Evolutionary conservation across 441 rosid species (phyloP), one percentile per base, ranked within the genome.

Genomic region (Syzygium malaccense): DNA sequence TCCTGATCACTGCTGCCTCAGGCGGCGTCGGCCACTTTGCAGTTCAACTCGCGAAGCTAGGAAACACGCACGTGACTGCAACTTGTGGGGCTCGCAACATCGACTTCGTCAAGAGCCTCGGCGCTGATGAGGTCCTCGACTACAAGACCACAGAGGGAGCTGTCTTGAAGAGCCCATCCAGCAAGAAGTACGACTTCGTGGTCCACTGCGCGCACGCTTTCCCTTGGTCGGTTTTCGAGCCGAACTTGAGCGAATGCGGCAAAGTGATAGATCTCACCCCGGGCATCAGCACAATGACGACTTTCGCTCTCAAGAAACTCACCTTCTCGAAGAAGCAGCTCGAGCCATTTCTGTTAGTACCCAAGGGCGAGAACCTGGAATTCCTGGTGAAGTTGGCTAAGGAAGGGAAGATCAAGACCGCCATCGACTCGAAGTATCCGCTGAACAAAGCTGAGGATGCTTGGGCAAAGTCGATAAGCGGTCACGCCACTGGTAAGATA

Each of bases 1-100:
- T 97, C 88, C 91, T 95, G 53, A 87, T 97, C 86, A 95, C 98
- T 11, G 96, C 98, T 78, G 97, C 96, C 66, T 96, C 98, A 4
- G 98, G 98, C n/a, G 97, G 97, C 1, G 99, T 97, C 11, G 97
- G 98, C 53, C 98, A 95, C 86, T 96, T 95, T n/a, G 96, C 96
- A 1, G 96, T 96, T 87, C 98, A 96, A 87, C 86, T 97, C 3
- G 98, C 97, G 26, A 97, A 97, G 91, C 95, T 94, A 25, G 98
- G 93, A 60, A 96, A 96, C 86, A 90, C 96, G 18, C 96, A 96
- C 51, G 98, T 95, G 86, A 96, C 98, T 5, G 98, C 98, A 84
- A 95, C 98, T 14, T 95, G 96, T 66, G 98, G 98, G 26, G 96
- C 95, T 1, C 93, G 96, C 83, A 95, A 96, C 93, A 62, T 95